Percentiles rank a stretch among this genome's conserved stretches.
Evolutionary conservation across 139 green algal genomes (phyloP).

Genomic region (Chlamydomonas sphaeroides): DNA sequence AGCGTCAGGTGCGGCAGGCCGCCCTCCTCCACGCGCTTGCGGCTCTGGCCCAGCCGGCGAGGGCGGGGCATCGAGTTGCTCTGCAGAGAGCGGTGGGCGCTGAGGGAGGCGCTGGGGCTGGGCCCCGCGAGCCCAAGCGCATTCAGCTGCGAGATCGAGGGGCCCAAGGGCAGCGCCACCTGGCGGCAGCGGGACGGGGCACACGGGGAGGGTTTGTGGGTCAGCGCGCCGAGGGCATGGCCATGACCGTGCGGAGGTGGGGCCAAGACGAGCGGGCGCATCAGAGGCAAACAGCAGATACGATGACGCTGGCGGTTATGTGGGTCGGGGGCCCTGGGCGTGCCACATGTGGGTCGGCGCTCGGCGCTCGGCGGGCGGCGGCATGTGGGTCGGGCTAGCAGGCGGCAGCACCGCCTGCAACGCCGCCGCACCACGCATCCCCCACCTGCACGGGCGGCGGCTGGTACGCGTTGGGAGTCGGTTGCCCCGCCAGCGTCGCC

Average conservation of each 20-base stretch:
- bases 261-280: too few relatives aligned
- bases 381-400: too few relatives aligned
- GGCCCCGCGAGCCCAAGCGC: too few relatives aligned
- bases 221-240: too few relatives aligned
- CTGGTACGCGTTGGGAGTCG: not conserved
- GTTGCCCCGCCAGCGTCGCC: not conserved
- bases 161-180: not conserved
- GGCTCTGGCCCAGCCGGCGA: not conserved
- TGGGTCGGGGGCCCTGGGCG: not conserved
- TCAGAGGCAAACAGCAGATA: too few relatives aligned
- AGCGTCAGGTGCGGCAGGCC: not conserved
- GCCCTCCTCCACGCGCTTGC: not conserved
- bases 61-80: too few relatives aligned
- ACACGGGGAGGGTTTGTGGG: not conserved
- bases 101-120: not conserved
- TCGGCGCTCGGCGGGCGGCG: too few relatives aligned
- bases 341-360: not conserved
- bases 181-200: not conserved
- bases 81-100: too few relatives aligned
- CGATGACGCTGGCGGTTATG: too few relatives aligned
- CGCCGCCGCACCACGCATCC: too few relatives aligned
- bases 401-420: too few relatives aligned
- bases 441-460: not conserved
- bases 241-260: too few relatives aligned
- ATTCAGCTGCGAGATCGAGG: not conserved